Evolutionary conservation across 192 early-diverging fungal genomes (phyloP), one percentile per base, ranked within the genome.

Genomic region (Phlyctochytrium planicorne): DNA sequence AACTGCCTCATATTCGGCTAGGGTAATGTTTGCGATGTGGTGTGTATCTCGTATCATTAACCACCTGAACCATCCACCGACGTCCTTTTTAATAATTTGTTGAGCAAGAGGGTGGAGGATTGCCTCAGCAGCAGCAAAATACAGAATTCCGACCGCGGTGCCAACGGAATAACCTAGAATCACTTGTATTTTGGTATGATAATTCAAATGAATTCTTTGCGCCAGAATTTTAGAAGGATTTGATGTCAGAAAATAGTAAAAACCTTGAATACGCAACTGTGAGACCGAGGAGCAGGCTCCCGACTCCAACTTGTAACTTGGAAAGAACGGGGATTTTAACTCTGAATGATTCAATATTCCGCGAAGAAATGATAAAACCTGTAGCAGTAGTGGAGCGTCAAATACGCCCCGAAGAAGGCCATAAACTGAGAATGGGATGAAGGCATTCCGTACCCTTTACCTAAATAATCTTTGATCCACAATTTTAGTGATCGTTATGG

Each of bases 401-500:
- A 55, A 66, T 84, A 91, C 0, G 75, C 75, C 3, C 87, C 80
- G 77, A 91, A 94, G 71, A 81, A 94, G 34, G 82, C 80, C 68
- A 93, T 88, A 68, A 93, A 92, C 65, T 94, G 91, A 6, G 91
- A 68, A 70, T 94, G 93, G 32, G 82, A 85, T 4, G 88, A 90
- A 6, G 93, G 93, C 93, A 94, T 94, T 2, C 91, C 93, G 71
- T 94, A 93, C 3, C 89, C 90, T 16, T 77, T 75, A 1, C 89
- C 88, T 30, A 91, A 73, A 66, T 87, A 84, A 32, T 75, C 90
- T 91, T 76, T 25, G 30, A 74, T 59, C 24, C 47, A 35, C 60
- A 60, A 30, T 59, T 23, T n/a, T 40, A 34, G 59, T 60, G 30
- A 36, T 24, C 62, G 34, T 61, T 24, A 60, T 14, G 52, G 57